These are phyloP conservation scores for Aspergillus phoenicis DNA, from an alignment of 2,329 filamentous ascomycete genomes.

Conservation along the genomic window DNA sequence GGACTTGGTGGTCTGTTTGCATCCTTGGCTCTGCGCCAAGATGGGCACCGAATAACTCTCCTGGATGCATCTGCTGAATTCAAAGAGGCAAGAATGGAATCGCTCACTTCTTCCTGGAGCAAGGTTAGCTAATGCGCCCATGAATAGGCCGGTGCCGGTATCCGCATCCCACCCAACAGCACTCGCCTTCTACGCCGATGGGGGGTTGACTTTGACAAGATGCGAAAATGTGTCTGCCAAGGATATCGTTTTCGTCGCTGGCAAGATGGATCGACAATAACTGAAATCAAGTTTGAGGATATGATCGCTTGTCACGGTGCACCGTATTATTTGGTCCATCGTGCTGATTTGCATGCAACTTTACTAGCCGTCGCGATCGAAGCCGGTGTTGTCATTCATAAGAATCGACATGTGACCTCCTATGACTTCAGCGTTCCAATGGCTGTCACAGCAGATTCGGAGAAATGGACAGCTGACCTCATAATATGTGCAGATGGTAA, in stretches of 20 bases:
- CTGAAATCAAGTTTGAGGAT: background rate
- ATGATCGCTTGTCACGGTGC: background rate
- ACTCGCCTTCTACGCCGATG: background rate
- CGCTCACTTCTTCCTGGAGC: background rate
- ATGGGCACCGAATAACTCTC: background rate
- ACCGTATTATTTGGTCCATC: background rate
- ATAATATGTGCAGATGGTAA: background rate
- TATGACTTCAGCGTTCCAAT: background rate
- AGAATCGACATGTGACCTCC: background rate
- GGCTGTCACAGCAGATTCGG: background rate
- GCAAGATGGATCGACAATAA: background rate
- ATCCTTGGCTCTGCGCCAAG: background rate
- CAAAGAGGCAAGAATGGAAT: background rate
- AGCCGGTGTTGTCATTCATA: background rate
- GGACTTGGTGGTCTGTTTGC: background rate
- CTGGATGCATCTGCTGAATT: background rate
- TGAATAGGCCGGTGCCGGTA: background rate
- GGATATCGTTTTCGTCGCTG: background rate
- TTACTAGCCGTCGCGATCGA: background rate
- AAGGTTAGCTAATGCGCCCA: background rate
- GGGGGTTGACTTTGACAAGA: background rate
- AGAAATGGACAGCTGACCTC: background rate
- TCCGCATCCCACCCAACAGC: background rate
- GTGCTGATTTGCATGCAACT: background rate
- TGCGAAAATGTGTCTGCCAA: background rate